Conservation (phyloP, 768 basidiomycete genomes). For the Rhodotorula graminis region DNA sequence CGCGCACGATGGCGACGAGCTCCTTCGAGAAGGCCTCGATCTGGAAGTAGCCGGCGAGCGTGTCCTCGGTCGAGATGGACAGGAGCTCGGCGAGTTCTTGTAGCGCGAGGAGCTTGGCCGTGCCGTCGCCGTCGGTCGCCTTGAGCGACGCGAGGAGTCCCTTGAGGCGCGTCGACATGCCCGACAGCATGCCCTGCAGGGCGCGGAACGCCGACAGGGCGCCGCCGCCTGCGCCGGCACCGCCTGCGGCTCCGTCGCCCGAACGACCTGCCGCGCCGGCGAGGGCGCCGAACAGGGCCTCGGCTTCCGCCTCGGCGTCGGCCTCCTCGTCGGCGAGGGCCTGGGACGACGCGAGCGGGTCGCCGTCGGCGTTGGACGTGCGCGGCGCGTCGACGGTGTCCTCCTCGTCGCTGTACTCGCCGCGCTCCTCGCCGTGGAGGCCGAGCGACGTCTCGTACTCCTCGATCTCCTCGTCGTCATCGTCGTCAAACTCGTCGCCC, state of each 20-base stretch:
- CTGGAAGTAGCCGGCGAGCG: conserved; percentile 89
- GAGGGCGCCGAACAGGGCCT: conserved; percentile 25
- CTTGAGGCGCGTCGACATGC: conserved; percentile 79
- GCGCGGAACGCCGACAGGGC: conserved; percentile 35
- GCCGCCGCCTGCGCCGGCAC: conserved; percentile 15
- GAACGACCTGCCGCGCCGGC: conserved; percentile 3
- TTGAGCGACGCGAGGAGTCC: conserved; percentile 78
- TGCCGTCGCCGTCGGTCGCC: conserved; percentile 73
- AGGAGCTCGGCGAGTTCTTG: conserved; percentile 93
- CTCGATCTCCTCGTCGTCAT: conserved; percentile 34
- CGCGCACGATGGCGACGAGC: conserved; percentile 79
- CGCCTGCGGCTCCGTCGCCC: conserved; percentile 13
- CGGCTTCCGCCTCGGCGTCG: conserved; percentile 14
- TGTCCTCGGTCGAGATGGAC: conserved; percentile 95
- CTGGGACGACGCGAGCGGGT: conserved; percentile 7
- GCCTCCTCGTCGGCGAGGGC: neutral
- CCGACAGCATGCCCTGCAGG: conserved; percentile 61
- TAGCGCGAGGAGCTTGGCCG: conserved; percentile 77
- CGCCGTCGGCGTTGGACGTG: conserved; percentile 23
- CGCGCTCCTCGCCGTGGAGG: conserved; percentile 26
- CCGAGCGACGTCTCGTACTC: conserved; percentile 32
- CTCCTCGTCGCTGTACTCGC: conserved; percentile 31
- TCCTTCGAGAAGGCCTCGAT: conserved; percentile 88
- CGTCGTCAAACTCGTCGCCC: conserved; percentile 15
- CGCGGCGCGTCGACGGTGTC: conserved; percentile 5